phyloP scores from a whole-genome alignment of 2,329 filamentous ascomycete genomes.

The Trichoderma sp. region DNA sequence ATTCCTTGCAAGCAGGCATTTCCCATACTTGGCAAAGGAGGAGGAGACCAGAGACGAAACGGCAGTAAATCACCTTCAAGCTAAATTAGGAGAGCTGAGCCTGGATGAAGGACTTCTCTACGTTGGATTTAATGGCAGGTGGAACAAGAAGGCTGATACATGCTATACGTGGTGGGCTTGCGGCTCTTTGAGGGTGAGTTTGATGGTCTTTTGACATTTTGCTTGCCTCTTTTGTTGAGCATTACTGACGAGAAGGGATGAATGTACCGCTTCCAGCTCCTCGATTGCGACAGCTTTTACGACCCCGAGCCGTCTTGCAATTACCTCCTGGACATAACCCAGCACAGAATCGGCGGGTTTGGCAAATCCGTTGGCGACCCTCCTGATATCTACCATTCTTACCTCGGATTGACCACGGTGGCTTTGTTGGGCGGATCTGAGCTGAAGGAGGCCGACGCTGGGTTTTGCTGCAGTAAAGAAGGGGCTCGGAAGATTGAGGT shows the following conservation, averaged over 20 bases:
- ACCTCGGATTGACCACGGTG: constrained; percentile 79
- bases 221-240: constrained; percentile 28
- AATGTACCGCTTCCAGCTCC: constrained; percentile 43
- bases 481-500: constrained; percentile 49
- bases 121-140: constrained; percentile 83
- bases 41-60: constrained; percentile 39
- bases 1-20: constrained; percentile 67
- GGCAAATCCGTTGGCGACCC: constrained; percentile 66
- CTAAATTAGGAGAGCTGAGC: constrained; percentile 35
- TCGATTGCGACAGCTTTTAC: constrained; percentile 57
- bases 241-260: constrained; percentile 30
- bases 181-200: constrained; percentile 53
- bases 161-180: constrained; percentile 95
- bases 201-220: neutral
- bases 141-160: constrained; percentile 89
- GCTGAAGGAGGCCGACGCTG: constrained; percentile 69
- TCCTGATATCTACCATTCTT: constrained; percentile 84
- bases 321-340: constrained; percentile 81
- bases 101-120: constrained; percentile 39
- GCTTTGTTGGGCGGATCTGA: constrained; percentile 68
- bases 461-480: constrained; percentile 69
- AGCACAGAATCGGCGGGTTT: constrained; percentile 82
- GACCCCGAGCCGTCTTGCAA: constrained; percentile 60
- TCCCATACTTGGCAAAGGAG: constrained; percentile 51
- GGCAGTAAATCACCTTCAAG: constrained; percentile 38